Conservation (phyloP, 2,329 filamentous ascomycete species). For the Tolypocladium capitatum region DNA sequence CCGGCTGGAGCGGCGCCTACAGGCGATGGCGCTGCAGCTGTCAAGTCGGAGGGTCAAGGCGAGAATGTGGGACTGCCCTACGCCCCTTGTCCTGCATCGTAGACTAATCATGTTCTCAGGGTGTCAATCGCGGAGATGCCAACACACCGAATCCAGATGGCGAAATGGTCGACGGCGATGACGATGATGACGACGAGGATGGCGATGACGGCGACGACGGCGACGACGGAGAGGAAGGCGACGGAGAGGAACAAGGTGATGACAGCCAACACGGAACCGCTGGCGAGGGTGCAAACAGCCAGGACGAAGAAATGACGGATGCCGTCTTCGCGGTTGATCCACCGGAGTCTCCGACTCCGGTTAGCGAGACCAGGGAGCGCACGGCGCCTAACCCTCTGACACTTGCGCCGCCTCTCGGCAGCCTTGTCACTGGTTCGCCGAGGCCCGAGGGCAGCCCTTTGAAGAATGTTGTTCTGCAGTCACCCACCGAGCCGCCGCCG, state of each 20-base stretch:
- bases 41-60: slow-evolving; percentile 23
- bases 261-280: slow-evolving; percentile 22
- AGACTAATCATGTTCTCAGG: slow-evolving; percentile 12
- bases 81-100: not conserved
- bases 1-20: slow-evolving; percentile 15
- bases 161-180: slow-evolving; percentile 39
- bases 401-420: slow-evolving; percentile 17
- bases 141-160: slow-evolving; percentile 33
- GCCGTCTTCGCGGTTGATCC: slow-evolving; percentile 15
- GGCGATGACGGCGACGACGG: slow-evolving; percentile 35
- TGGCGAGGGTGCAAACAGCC: slow-evolving; percentile 6
- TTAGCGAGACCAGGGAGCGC: slow-evolving; percentile 11
- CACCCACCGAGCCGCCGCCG: slow-evolving; percentile 24
- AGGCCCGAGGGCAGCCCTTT: slow-evolving; percentile 37
- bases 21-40: slow-evolving; percentile 22
- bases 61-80: slow-evolving; percentile 22
- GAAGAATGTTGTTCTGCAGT: slow-evolving; percentile 36
- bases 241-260: slow-evolving; percentile 31
- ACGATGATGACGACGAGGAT: slow-evolving; percentile 31
- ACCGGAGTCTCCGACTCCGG: slow-evolving; percentile 6
- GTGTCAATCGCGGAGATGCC: slow-evolving; percentile 29
- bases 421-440: slow-evolving; percentile 15
- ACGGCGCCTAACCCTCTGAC: slow-evolving; percentile 16
- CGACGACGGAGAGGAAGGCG: slow-evolving; percentile 34
- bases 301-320: slow-evolving; percentile 26